These are phyloP conservation scores for Magnusiomyces fungicola DNA, from an alignment of 1,139 yeast genomes.

Conservation along the genomic window DNA sequence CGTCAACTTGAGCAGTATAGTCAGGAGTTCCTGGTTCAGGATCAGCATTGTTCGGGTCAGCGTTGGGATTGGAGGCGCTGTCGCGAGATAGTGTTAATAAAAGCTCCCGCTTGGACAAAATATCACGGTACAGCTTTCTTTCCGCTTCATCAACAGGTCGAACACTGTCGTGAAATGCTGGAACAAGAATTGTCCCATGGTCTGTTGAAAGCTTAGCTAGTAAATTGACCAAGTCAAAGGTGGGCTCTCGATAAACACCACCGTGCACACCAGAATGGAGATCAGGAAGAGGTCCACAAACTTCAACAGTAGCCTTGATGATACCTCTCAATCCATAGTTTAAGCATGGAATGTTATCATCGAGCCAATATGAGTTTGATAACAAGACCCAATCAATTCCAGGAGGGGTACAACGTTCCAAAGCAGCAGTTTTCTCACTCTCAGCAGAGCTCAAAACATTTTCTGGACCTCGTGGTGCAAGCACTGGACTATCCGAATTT, in stretches of 20 bases:
- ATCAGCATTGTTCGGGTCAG: background rate
- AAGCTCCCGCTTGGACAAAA: constrained; percentile 40
- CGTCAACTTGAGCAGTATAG: background rate
- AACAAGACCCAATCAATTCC: constrained; percentile 79
- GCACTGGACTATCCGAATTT: background rate
- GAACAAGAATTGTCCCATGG: constrained; percentile 54
- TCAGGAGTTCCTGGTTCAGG: background rate
- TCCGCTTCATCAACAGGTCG: constrained; percentile 52
- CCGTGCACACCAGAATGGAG: constrained; percentile 97
- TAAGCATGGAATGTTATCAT: constrained; percentile 79
- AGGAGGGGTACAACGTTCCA: background rate
- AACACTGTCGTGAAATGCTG: constrained; percentile 63
- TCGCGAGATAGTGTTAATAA: constrained; percentile 28
- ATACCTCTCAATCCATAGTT: constrained; percentile 94
- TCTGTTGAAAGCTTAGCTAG: constrained; percentile 54
- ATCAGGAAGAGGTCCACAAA: constrained; percentile 71
- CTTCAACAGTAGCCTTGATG: constrained; percentile 64
- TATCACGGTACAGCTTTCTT: constrained; percentile 51
- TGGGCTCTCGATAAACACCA: constrained; percentile 83
- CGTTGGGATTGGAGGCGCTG: background rate
- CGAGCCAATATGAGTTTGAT: constrained; percentile 92
- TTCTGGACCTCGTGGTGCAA: background rate
- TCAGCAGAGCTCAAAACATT: too few species aligned
- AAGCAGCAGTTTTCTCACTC: too few species aligned
- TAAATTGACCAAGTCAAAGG: constrained; percentile 72